Conservation (phyloP, 495 filamentous ascomycete genomes). For the Jackrogersella minutella region DNA sequence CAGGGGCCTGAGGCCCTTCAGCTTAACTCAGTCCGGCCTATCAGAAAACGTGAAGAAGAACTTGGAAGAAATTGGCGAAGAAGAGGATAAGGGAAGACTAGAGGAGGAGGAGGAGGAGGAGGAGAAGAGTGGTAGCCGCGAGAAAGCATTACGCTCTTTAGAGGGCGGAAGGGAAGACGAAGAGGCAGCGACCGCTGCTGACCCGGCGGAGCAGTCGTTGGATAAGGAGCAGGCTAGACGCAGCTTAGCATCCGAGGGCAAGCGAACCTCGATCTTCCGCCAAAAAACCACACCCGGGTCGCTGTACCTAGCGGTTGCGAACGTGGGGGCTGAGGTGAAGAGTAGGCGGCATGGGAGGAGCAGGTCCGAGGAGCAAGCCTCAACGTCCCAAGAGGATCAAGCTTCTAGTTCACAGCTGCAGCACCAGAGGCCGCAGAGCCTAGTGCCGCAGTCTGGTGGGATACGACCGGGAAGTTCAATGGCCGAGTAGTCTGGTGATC, state of each 20-base stretch:
- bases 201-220: neutral
- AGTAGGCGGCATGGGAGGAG: conserved; percentile 15
- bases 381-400: neutral
- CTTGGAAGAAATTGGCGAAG: conserved; percentile 2
- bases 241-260: neutral
- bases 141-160: conserved; percentile 6
- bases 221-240: neutral
- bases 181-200: neutral
- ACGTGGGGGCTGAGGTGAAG: conserved; percentile 19
- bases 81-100: neutral
- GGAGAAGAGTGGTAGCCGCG: neutral
- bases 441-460: conserved; percentile 4
- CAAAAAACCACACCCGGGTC: conserved; percentile 26
- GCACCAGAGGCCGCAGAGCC: conserved; percentile 18
- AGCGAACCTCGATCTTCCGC: conserved; percentile 32
- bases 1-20: conserved; percentile 28
- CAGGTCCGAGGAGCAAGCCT: conserved; percentile 27
- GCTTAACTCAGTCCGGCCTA: conserved; percentile 13
- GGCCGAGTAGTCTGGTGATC: too few species aligned
- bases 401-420: neutral
- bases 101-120: neutral
- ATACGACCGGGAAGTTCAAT: neutral
- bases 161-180: conserved; percentile 15
- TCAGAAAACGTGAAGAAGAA: conserved; percentile 14
- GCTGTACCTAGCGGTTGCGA: conserved; percentile 30